These are phyloP conservation scores for Aspergillus fischeri DNA, from an alignment of 2,329 filamentous ascomycete genomes.

Conservation along the genomic window DNA sequence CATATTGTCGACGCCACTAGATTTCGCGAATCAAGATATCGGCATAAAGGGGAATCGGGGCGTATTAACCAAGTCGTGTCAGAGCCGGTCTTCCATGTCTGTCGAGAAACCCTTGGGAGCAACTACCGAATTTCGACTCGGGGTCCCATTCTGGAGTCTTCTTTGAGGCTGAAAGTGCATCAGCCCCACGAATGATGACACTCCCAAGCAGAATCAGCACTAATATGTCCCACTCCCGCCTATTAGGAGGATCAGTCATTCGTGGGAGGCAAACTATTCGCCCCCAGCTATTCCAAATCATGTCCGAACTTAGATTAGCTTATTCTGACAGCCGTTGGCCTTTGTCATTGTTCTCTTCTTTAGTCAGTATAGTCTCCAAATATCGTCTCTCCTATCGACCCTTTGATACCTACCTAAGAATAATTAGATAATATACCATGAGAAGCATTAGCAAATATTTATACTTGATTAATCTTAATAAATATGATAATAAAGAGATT, in stretches of 20 bases:
- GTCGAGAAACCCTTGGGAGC: background rate
- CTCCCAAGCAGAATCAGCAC: background rate
- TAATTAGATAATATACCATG: too few relatives aligned
- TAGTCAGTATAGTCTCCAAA: background rate
- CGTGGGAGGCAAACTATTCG: background rate
- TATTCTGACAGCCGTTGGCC: background rate
- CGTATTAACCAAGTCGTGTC: conserved; percentile 4
- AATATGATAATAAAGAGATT: too few relatives aligned
- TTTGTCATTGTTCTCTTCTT: background rate
- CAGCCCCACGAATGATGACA: background rate
- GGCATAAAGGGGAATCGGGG: background rate
- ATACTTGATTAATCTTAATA: too few relatives aligned
- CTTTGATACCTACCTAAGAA: too few relatives aligned
- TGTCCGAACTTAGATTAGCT: background rate
- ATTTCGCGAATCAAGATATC: background rate
- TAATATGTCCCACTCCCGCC: too few relatives aligned
- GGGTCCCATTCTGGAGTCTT: background rate
- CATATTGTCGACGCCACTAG: conserved; percentile 4
- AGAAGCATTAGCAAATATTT: too few relatives aligned
- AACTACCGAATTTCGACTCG: background rate
- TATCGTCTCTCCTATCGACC: too few relatives aligned
- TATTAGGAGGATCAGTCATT: too few relatives aligned
- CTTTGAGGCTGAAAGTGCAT: background rate
- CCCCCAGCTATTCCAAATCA: background rate
- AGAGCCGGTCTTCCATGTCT: background rate